Percentiles rank a stretch among this genome's conserved stretches.
Evolutionary conservation across 2,329 filamentous ascomycete genomes (phyloP).

Genomic region (Curvularia spicifera): DNA sequence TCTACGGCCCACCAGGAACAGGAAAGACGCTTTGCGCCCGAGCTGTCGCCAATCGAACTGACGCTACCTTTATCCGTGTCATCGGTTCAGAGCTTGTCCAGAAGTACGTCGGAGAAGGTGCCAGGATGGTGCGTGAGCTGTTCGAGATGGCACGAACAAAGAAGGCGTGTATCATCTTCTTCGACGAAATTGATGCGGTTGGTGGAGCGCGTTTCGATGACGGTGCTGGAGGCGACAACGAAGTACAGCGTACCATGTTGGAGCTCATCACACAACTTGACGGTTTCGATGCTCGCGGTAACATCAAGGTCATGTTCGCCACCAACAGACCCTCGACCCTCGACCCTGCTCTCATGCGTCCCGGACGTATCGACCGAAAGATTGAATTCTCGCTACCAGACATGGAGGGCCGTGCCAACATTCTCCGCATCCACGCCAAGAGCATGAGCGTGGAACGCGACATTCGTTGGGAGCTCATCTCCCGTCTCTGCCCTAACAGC

Average conservation of each 20-base stretch:
- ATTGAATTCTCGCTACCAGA: slow-evolving; percentile 98
- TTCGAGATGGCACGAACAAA: slow-evolving; percentile 99
- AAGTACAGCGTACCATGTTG: slow-evolving; percentile 97
- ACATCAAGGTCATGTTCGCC: slow-evolving; percentile 99
- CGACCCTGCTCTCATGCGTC: slow-evolving; percentile 96
- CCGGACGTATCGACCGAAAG: slow-evolving; percentile 96
- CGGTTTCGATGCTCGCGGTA: slow-evolving; percentile 93
- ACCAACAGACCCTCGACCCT: slow-evolving; percentile 96
- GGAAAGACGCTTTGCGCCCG: slow-evolving; percentile 97
- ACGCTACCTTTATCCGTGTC: slow-evolving; percentile 97
- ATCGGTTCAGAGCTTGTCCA: slow-evolving; percentile 98
- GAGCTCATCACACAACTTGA: slow-evolving; percentile 97
- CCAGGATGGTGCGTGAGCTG: slow-evolving; percentile 96
- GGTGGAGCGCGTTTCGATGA: slow-evolving; percentile 96
- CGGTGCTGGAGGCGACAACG: slow-evolving; percentile 94
- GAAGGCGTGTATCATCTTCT: slow-evolving; percentile 99
- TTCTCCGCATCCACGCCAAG: slow-evolving; percentile 97
- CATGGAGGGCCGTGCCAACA: slow-evolving; percentile 95
- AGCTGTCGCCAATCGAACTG: slow-evolving; percentile 96
- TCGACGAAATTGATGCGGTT: slow-evolving; percentile 96
- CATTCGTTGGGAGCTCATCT: slow-evolving; percentile 98
- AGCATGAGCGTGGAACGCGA: slow-evolving; percentile 99
- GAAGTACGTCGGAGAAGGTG: slow-evolving; percentile 98
- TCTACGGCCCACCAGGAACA: slow-evolving; percentile 97
- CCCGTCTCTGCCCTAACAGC: slow-evolving; percentile 92